A percentile compares a stretch with the other conserved stretches of the same genome.
Conservation (phyloP, 192 early-diverging fungal genomes). For the Coemansia sp. region DNA sequence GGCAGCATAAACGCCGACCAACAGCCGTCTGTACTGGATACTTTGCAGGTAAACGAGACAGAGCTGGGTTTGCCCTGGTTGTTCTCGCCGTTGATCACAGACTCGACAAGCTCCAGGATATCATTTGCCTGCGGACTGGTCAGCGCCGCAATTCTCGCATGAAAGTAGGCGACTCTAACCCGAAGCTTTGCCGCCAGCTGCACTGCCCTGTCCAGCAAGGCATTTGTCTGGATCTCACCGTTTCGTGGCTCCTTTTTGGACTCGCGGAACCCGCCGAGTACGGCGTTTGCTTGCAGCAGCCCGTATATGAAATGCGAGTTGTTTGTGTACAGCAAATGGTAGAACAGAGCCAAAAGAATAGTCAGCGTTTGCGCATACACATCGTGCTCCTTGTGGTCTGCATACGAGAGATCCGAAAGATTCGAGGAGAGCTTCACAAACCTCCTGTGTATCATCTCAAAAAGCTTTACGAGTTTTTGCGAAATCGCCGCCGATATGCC, state of each 20-base stretch:
- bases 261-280: conserved; percentile 26
- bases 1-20: conserved; percentile 49
- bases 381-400: conserved; percentile 19
- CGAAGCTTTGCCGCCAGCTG: conserved; percentile 32
- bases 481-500: conserved; percentile 25
- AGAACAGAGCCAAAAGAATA: conserved; percentile 32
- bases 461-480: conserved; percentile 46
- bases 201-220: conserved; percentile 8
- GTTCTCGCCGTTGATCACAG: conserved; percentile 21
- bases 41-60: background rate
- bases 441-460: conserved; percentile 44
- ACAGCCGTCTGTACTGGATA: background rate
- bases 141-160: conserved; percentile 40
- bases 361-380: conserved; percentile 42
- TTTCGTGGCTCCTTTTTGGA: background rate
- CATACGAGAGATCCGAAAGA: conserved; percentile 1
- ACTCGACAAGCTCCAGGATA: conserved; percentile 32
- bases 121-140: conserved; percentile 31
- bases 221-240: background rate
- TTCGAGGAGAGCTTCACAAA: conserved; percentile 21
- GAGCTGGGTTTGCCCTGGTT: background rate
- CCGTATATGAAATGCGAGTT: conserved; percentile 52
- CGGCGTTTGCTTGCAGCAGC: conserved; percentile 41
- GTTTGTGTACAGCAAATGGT: conserved; percentile 34
- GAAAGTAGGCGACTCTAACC: conserved; percentile 50